Conservation (phyloP, 257 asterid genomes). For the Dorcoceras hygrometricum region DNA sequence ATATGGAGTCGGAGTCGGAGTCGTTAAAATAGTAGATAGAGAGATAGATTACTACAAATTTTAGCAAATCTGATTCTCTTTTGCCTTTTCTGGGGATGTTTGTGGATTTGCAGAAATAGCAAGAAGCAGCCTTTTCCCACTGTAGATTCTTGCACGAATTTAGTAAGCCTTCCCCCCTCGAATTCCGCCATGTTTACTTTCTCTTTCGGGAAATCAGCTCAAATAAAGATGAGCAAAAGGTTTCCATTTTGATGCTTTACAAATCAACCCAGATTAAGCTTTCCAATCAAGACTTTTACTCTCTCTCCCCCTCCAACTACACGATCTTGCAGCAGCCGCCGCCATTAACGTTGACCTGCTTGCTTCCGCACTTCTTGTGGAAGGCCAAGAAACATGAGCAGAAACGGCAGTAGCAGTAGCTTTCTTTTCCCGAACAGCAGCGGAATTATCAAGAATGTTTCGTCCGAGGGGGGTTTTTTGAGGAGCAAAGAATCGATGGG, state of each 20-base stretch:
- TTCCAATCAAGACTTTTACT: not conserved
- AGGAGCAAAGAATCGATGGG: slow-evolving; percentile 34
- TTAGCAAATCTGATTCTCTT: not conserved
- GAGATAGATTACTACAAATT: not conserved
- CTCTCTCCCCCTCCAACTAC: not conserved
- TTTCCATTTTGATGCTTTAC: not conserved
- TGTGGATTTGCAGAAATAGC: not conserved
- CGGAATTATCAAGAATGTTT: slow-evolving; percentile 27
- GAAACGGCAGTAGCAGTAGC: slow-evolving; percentile 20
- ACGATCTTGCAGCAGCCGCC: not conserved
- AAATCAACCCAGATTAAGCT: not conserved
- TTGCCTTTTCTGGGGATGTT: not conserved
- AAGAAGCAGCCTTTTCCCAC: not conserved
- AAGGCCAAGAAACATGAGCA: slow-evolving; percentile 31
- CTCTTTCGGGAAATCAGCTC: not conserved
- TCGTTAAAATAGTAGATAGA: not conserved
- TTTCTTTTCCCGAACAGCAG: slow-evolving; percentile 23
- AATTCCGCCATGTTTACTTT: not conserved
- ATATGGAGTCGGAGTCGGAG: too few relatives aligned
- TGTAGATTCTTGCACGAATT: not conserved
- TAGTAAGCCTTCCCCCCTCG: not conserved
- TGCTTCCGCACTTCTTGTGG: not conserved
- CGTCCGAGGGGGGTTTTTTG: slow-evolving; percentile 39
- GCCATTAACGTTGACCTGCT: not conserved
- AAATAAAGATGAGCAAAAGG: not conserved